Evolutionary conservation across 1,284 basidiomycete species (phyloP).

Genomic region (Cronartium quercuum): DNA sequence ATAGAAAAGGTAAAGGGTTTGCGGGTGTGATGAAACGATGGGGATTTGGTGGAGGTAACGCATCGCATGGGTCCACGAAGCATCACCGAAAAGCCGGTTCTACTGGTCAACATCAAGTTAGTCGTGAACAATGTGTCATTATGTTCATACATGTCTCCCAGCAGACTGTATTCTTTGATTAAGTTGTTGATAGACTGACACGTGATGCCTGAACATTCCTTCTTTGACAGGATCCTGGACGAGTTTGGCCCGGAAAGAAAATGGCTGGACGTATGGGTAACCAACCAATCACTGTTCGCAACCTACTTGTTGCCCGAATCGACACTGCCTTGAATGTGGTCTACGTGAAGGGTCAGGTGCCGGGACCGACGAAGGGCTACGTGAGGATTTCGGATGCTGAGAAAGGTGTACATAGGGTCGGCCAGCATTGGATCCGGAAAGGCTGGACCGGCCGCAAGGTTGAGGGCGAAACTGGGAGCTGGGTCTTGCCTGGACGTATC

Average conservation of each 20-base stretch:
- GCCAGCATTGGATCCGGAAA: conserved; percentile 45
- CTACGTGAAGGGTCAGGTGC: conserved; percentile 64
- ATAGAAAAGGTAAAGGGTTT: conserved; percentile 91
- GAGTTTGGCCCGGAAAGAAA: conserved; percentile 93
- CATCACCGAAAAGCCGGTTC: conserved; percentile 90
- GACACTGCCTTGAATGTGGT: conserved; percentile 79
- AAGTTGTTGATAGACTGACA: background rate
- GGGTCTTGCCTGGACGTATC: conserved; percentile 46
- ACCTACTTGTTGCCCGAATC: conserved; percentile 79
- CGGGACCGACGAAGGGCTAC: conserved; percentile 55
- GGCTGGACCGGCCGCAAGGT: conserved; percentile 45
- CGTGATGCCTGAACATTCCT: conserved; percentile 23
- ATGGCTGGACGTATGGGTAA: conserved; percentile 95
- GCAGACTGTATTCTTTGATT: background rate
- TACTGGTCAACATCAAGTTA: conserved; percentile 87
- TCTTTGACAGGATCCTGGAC: conserved; percentile 70
- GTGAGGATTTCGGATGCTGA: conserved; percentile 49
- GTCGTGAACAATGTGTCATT: conserved; percentile 41
- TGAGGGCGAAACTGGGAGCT: conserved; percentile 43
- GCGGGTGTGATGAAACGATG: conserved; percentile 96
- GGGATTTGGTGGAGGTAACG: conserved; percentile 83
- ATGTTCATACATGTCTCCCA: background rate
- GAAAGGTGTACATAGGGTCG: conserved; percentile 46
- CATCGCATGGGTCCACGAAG: conserved; percentile 92
- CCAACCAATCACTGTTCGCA: conserved; percentile 74